Evolutionary conservation across 805 yeast genomes (phyloP).

Genomic region (Nakazawaea ambrosiae): DNA sequence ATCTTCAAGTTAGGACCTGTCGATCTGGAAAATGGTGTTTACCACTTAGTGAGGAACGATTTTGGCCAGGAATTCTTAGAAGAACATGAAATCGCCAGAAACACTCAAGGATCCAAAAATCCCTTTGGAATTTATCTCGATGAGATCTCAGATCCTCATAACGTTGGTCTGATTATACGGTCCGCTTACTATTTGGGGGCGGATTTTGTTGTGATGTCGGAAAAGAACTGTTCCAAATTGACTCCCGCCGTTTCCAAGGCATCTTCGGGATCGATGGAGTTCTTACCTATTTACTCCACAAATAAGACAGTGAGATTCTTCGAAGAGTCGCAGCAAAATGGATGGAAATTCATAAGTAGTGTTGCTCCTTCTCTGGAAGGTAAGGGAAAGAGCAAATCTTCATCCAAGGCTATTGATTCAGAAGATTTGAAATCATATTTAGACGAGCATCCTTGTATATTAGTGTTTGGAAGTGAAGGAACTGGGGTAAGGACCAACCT

Average conservation of each 20-base stretch:
- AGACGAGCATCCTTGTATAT: slow-evolving; percentile 48
- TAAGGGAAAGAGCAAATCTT: slow-evolving; percentile 17
- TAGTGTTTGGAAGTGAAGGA: slow-evolving; percentile 85
- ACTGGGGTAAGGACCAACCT: slow-evolving; percentile 69
- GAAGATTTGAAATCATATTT: slow-evolving; percentile 38
- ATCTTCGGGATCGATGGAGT: slow-evolving; percentile 80
- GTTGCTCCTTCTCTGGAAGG: slow-evolving; percentile 31
- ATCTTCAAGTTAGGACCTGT: slow-evolving; percentile 19
- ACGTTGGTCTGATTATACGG: slow-evolving; percentile 76
- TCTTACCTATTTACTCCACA: slow-evolving; percentile 52
- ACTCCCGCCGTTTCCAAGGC: slow-evolving; percentile 77
- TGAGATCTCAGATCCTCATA: slow-evolving; percentile 81
- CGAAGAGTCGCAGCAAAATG: slow-evolving; percentile 43
- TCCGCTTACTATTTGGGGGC: slow-evolving; percentile 79
- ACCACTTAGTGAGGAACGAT: slow-evolving; percentile 16
- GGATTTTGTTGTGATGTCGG: slow-evolving; percentile 68
- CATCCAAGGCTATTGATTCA: slow-evolving; percentile 26
- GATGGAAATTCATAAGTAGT: slow-evolving; percentile 71
- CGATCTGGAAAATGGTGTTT: slow-evolving; percentile 13
- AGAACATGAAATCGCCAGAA: slow-evolving; percentile 8
- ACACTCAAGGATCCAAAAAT: slow-evolving; percentile 19
- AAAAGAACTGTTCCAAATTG: slow-evolving; percentile 63
- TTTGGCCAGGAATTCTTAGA: slow-evolving; percentile 17
- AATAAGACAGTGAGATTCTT: slow-evolving; percentile 58
- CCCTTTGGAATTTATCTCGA: slow-evolving; percentile 76